Evolutionary conservation across 805 yeast genomes (phyloP).

Genomic region (Metschnikowia corniflorae): DNA sequence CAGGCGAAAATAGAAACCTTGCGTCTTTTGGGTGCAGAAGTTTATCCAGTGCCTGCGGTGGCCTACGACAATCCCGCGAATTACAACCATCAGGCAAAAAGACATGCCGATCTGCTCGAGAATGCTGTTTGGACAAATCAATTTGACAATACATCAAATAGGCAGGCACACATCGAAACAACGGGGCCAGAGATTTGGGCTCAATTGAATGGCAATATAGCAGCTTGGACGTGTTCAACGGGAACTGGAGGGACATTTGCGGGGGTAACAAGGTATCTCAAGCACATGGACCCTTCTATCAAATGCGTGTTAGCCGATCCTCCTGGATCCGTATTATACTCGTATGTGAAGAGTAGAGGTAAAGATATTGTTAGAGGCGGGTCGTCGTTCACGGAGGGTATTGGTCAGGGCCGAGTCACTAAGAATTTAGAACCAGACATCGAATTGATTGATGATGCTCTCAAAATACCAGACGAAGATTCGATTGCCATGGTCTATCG

Average conservation of each 20-base stretch:
- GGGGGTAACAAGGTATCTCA: constrained; percentile 76
- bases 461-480: constrained; percentile 72
- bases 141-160: constrained; percentile 82
- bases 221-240: constrained; percentile 85
- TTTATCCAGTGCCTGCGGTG: constrained; percentile 83
- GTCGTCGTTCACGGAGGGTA: constrained; percentile 90
- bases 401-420: constrained; percentile 93
- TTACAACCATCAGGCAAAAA: constrained; percentile 81
- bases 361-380: constrained; percentile 69
- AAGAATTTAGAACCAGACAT: constrained; percentile 74
- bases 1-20: constrained; percentile 74
- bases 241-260: constrained; percentile 95
- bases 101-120: constrained; percentile 71
- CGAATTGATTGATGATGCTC: constrained; percentile 73
- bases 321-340: constrained; percentile 84
- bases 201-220: constrained; percentile 72
- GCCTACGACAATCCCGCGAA: constrained; percentile 79
- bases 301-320: constrained; percentile 83
- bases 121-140: constrained; percentile 94
- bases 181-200: constrained; percentile 94
- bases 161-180: constrained; percentile 83
- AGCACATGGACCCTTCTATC: constrained; percentile 58
- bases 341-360: constrained; percentile 71
- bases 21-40: constrained; percentile 78
- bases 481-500: constrained; percentile 82